Evolutionary conservation across 352 stramenopile genomes (phyloP), one percentile per base, ranked within the genome.

Genomic region (Globisporangium yorkense): DNA sequence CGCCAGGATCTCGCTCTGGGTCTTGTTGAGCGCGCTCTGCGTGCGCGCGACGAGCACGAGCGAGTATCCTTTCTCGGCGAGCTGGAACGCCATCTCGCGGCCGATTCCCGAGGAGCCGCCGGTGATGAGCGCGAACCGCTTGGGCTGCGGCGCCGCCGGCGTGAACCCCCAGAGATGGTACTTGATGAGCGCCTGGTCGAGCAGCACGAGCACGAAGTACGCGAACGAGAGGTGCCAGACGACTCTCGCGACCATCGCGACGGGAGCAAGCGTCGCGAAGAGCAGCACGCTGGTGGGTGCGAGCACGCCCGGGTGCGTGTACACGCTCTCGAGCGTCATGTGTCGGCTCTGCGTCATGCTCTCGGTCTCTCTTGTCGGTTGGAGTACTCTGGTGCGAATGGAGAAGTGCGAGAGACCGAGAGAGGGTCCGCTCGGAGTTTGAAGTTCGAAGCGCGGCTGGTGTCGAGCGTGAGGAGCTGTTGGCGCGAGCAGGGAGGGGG

Each of bases 31-130:
- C 7, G 80, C 66, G 21, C 71, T 65, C 57, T 87, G 71, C 4
- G 78, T 69, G 41, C 84, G 73, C 21, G 72, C 84, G 13, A 74
- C 72, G 10, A 96, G 54, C 35, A 96, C 60, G 0, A 96, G 63
- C 51, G 82, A 88, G 68, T 85, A 89, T 45, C 89, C 81, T 60
- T 89, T 72, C 65, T 90, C 80, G 0, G 82, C 83, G 24, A 96
- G 71, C 50, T 83, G 47, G 64, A 83, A 92, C 51, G 84, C 83
- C 66, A 90, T 90, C 57, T 92, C 87, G n/a, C 69, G 63, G 2
- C 88, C 88, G 24, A 96, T 69, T 0, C 88, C 88, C 0, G 70
- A 70, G 0, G 83, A 84, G 3, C 84, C 87, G 20, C 88, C 88
- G 0, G 84, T 95, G 40, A 96, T 61, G 35, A 94, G 52, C 18